Conservation (phyloP, 192 early-diverging fungal species). For the Rhizoclosmatium globosum region DNA sequence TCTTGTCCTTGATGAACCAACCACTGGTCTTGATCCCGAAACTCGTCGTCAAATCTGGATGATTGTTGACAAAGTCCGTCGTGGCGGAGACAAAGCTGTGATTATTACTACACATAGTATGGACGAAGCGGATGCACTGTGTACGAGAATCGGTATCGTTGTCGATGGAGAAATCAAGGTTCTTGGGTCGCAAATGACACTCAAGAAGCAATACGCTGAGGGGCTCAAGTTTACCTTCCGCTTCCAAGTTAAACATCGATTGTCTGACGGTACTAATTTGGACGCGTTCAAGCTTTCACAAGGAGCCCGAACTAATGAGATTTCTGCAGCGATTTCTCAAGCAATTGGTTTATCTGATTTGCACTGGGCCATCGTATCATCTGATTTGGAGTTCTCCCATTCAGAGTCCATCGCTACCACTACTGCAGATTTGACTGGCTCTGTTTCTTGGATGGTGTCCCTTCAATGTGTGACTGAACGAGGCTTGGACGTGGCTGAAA, state of each 20-base stretch:
- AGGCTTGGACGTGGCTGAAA: constrained; percentile 33
- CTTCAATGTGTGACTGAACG: constrained; percentile 21
- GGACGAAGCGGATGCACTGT: constrained; percentile 71
- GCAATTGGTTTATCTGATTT: neutral
- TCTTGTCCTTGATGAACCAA: constrained; percentile 48
- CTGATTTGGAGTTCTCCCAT: constrained; percentile 24
- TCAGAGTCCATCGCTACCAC: constrained; percentile 4
- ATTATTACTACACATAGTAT: constrained; percentile 74
- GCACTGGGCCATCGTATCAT: constrained; percentile 17
- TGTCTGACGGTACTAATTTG: neutral
- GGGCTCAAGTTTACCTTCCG: constrained; percentile 42
- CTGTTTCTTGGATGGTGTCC: constrained; percentile 44
- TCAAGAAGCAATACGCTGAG: constrained; percentile 49
- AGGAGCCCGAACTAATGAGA: neutral
- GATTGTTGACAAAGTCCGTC: constrained; percentile 55
- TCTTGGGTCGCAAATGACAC: constrained; percentile 37
- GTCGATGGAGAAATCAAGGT: constrained; percentile 39
- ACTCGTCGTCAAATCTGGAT: constrained; percentile 62
- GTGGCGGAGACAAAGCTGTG: constrained; percentile 46
- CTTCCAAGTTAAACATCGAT: constrained; percentile 3
- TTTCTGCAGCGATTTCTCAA: neutral
- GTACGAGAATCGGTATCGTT: constrained; percentile 50
- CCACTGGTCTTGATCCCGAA: constrained; percentile 55
- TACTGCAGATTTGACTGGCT: neutral
- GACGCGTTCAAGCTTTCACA: neutral